A percentile compares a stretch with the other conserved stretches of the same genome.
Evolutionary conservation across 106 monocot genomes (phyloP).

Genomic region (Dactylorhiza incarnata): DNA sequence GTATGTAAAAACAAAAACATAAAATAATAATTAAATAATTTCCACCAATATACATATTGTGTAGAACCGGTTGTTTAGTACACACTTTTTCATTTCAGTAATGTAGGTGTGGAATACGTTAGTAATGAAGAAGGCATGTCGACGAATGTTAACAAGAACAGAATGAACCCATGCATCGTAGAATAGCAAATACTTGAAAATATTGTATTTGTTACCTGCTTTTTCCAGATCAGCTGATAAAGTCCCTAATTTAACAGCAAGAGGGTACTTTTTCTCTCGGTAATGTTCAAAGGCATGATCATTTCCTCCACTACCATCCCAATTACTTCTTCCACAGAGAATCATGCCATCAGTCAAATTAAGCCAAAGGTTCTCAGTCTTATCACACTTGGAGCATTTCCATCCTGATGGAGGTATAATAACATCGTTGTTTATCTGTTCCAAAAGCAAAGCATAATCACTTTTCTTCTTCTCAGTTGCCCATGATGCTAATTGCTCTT

Average conservation of each 20-base stretch:
- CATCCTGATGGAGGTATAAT: constrained; percentile 85
- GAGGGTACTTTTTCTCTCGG: constrained; percentile 72
- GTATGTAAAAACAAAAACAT: too few relatives aligned
- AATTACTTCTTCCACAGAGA: constrained; percentile 82
- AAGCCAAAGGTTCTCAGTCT: constrained; percentile 92
- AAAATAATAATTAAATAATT: too few relatives aligned
- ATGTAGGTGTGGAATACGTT: neutral
- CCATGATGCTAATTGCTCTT: constrained; percentile 87
- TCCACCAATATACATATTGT: too few relatives aligned
- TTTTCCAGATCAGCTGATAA: constrained; percentile 82
- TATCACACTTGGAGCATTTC: constrained; percentile 94
- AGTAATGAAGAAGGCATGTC: too few relatives aligned
- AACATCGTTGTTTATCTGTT: constrained; percentile 70
- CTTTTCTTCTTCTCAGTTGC: constrained; percentile 86
- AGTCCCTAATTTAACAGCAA: constrained; percentile 97
- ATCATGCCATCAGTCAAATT: constrained; percentile 98
- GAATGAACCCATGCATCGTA: neutral
- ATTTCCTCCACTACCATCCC: constrained; percentile 97
- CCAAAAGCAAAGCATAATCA: constrained; percentile 67
- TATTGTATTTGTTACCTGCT: constrained; percentile 50
- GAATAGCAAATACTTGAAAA: neutral
- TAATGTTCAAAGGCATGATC: constrained; percentile 92
- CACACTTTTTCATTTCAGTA: neutral
- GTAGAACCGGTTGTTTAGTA: neutral
- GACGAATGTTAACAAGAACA: too few relatives aligned